Conservation (phyloP, 768 basidiomycete species). For the Antrodiella citrinella region DNA sequence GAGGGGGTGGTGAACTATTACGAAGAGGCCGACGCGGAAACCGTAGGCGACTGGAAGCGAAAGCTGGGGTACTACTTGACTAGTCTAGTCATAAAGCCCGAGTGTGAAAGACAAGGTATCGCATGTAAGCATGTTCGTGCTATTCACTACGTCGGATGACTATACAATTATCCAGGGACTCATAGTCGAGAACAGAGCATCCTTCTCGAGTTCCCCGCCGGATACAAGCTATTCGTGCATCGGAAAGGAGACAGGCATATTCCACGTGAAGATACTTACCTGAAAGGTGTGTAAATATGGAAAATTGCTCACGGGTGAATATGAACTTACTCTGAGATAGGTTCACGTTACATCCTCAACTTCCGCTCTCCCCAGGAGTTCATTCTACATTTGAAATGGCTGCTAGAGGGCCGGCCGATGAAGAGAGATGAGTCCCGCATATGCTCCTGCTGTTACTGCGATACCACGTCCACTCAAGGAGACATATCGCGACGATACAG, state of each 20-base stretch:
- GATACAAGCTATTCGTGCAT: conserved; percentile 17
- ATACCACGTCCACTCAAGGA: conserved; percentile 9
- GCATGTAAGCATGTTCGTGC: conserved; percentile 8
- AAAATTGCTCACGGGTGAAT: background rate
- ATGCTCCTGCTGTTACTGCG: conserved; percentile 20
- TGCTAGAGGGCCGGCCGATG: conserved; percentile 13
- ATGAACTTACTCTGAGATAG: conserved; percentile 3
- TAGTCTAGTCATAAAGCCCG: conserved; percentile 9
- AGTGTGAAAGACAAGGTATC: conserved; percentile 4
- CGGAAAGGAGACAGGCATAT: conserved; percentile 14
- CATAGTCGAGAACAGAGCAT: background rate
- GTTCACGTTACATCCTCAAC: conserved; percentile 8
- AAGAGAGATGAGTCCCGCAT: conserved; percentile 9
- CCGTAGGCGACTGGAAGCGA: conserved; percentile 10
- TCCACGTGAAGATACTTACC: conserved; percentile 16
- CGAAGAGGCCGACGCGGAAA: conserved; percentile 9
- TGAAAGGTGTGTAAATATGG: conserved; percentile 14
- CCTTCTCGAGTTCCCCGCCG: conserved; percentile 11
- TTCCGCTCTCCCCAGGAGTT: conserved; percentile 22
- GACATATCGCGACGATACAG: conserved; percentile 8
- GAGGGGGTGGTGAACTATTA: conserved; percentile 13
- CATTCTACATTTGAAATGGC: conserved; percentile 16
- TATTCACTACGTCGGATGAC: background rate
- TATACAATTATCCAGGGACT: background rate
- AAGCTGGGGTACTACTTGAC: conserved; percentile 14